Base-by-base conservation (phyloP, 1,284 basidiomycete genomes). In the Cystobasidium sp. region DNA sequence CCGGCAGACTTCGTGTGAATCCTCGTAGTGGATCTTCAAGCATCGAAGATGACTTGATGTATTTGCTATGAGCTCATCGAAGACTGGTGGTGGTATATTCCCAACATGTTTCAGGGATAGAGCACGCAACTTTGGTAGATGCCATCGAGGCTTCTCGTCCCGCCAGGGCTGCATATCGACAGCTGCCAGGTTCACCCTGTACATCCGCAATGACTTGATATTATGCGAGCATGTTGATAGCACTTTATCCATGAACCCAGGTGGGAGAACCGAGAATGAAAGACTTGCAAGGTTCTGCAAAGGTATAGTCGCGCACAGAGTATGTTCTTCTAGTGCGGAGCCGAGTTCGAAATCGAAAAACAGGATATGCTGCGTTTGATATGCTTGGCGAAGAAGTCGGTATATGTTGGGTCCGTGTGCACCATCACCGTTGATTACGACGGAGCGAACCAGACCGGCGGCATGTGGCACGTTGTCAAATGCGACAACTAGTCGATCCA, bases 321-420 rank as follows among this genome's bases (percentile, higher is more conserved):
- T 41, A 22, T 47, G 39, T 59, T 73, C 46, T 47, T 66, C 49
- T 31, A 43, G 22, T 18, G 6, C 31, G 3, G 62, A 65, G 16
- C n/a, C 22, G 4, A 73, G 63, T n/a, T 73, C 70, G 44, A 73
- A 73, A 49, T 73, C 70, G 63, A 73, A 73, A 51, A 73, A 66
- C 2, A 37, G 24, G 7, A 66, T 53, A 24, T 59, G 70, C 14
- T 64, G 49, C 14, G 53, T 24, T 10, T 56, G 14, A 18, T 47
- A n/a, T 52, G 31, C 43, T 49, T 63, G 46, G 6, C 18, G 24
- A 3, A 73, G 52, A 9, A 73, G 43, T 10, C 41, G 18, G 52
- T 53, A 49, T 18, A 65, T 73, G 22, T 56, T 41, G 10, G 63
- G 43, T 22, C 44, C 62, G 53, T 73, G 70, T 41, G 70, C 70